Conservation (phyloP, 768 basidiomycete species). For the Lactifluus piperatus region DNA sequence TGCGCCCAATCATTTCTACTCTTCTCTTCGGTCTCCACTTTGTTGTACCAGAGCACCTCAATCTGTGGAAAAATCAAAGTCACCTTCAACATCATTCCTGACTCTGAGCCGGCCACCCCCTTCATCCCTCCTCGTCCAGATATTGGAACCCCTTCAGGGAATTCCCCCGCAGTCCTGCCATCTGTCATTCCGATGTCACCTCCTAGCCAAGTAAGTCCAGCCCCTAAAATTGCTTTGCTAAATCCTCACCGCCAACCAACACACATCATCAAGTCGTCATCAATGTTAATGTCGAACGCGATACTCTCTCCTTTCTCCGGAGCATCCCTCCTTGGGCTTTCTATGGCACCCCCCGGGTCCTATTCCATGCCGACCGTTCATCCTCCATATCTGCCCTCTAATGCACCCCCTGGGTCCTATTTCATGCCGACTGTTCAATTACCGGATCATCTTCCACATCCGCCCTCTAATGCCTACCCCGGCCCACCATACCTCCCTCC, state of each 20-base stretch:
- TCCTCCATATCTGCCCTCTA: neutral
- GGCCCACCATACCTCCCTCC: constrained; percentile 14
- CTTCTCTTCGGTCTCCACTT: neutral
- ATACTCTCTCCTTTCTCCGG: constrained; percentile 17
- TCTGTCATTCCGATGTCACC: constrained; percentile 27
- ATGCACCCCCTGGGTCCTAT: constrained; percentile 4
- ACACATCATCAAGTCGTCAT: constrained; percentile 17
- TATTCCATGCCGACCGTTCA: constrained; percentile 28
- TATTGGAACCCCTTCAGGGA: too few species aligned
- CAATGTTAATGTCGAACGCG: neutral
- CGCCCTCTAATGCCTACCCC: too few species aligned
- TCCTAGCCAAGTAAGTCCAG: constrained; percentile 3
- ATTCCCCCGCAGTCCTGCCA: constrained; percentile 20
- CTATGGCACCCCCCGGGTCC: too few species aligned
- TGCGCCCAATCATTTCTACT: constrained; percentile 4
- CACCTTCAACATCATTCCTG: constrained; percentile 14
- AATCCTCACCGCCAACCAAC: neutral
- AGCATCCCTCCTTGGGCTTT: constrained; percentile 18
- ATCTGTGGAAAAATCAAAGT: too few species aligned
- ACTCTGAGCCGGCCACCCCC: too few species aligned
- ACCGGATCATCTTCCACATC: too few species aligned
- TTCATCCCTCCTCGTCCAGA: too few species aligned
- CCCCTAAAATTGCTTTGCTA: neutral
- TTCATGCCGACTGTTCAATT: too few species aligned
- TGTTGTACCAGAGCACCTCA: constrained; percentile 8